Evolutionary conservation across 2,329 filamentous ascomycete species (phyloP).

Genomic region (Aspergillus tubingensis): DNA sequence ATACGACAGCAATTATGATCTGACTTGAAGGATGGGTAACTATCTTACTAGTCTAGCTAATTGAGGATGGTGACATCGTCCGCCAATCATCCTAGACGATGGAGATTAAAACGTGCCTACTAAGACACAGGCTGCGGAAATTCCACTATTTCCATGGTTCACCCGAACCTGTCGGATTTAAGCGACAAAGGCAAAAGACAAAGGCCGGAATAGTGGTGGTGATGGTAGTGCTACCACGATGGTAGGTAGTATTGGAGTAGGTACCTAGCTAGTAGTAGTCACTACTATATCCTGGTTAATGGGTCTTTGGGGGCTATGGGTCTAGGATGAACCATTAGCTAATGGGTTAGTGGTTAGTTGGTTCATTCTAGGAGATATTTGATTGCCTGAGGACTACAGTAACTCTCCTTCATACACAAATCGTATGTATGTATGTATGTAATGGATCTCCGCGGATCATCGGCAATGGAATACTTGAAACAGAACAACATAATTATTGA

Average conservation of each 20-base stretch:
- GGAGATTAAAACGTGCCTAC: neutral
- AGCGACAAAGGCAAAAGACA: neutral
- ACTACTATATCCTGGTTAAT: too few relatives aligned
- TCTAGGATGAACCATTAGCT: too few relatives aligned
- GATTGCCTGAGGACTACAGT: too few relatives aligned
- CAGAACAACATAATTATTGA: neutral
- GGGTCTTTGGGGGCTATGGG: too few relatives aligned
- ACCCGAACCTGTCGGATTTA: neutral
- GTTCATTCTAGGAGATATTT: too few relatives aligned
- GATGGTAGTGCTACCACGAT: too few relatives aligned
- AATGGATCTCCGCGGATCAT: neutral
- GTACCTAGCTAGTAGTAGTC: too few relatives aligned
- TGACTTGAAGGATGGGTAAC: neutral
- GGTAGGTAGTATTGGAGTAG: too few relatives aligned
- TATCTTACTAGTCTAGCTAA: neutral
- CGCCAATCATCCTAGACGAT: neutral
- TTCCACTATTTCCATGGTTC: neutral
- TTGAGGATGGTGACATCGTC: neutral
- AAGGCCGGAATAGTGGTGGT: neutral
- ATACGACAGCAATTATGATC: neutral
- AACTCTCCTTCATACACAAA: too few relatives aligned
- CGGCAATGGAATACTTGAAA: neutral
- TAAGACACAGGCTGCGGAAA: neutral
- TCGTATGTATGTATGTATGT: too few relatives aligned
- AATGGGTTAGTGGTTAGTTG: too few relatives aligned